A percentile compares a stretch with the other conserved stretches of the same genome.
phyloP scores from a whole-genome alignment of 192 early-diverging fungal species.

The Coemansia pectinata region DNA sequence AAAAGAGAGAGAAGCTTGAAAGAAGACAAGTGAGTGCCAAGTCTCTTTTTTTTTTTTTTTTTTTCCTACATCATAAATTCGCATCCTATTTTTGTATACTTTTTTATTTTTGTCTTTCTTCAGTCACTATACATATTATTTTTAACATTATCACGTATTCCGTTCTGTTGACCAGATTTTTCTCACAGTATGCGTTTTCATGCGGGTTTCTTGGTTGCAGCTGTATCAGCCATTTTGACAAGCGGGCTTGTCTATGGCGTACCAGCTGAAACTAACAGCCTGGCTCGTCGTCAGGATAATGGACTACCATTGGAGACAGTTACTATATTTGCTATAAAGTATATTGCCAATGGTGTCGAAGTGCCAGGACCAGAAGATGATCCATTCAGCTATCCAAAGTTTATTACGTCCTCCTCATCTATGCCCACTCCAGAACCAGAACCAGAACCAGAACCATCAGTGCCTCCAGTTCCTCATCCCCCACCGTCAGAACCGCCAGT shows the following conservation, averaged over 20 bases:
- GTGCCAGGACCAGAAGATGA: neutral
- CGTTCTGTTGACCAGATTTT: constrained; percentile 34
- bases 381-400: constrained; percentile 2
- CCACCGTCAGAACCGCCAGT: neutral
- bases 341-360: neutral
- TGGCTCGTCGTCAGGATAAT: constrained; percentile 7
- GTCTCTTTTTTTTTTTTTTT: neutral
- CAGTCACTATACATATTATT: neutral
- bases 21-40: neutral
- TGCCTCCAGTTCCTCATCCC: neutral
- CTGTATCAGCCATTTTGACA: neutral
- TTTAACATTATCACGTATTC: neutral
- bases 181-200: neutral
- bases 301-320: neutral
- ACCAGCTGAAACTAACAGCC: neutral
- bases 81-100: neutral
- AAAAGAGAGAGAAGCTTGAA: neutral
- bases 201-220: neutral
- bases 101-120: constrained; percentile 2
- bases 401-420: neutral
- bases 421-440: neutral
- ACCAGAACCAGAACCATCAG: neutral
- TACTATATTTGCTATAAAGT: neutral
- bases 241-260: neutral
- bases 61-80: neutral